These are phyloP conservation scores for Fusarium dimerum DNA, from an alignment of 2,329 filamentous ascomycete species.

Conservation along the genomic window DNA sequence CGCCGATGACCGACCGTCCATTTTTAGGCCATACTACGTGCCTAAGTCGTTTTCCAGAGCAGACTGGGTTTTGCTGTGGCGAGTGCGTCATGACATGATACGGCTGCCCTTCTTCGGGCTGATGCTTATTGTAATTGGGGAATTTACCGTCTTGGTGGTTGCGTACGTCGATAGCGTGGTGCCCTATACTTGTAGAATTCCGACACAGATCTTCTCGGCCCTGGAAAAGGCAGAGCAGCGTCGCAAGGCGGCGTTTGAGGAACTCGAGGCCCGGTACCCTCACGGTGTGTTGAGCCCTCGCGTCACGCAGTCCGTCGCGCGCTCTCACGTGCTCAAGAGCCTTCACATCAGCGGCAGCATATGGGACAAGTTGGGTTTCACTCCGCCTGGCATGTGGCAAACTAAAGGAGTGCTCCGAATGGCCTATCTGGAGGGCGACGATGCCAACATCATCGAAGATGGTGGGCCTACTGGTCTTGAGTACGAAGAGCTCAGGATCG, in stretches of 20 bases:
- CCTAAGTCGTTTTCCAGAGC: slow-evolving; percentile 54
- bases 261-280: slow-evolving; percentile 35
- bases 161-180: slow-evolving; percentile 70
- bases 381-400: slow-evolving; percentile 53
- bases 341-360: slow-evolving; percentile 47
- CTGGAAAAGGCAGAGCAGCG: slow-evolving; percentile 56
- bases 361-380: slow-evolving; percentile 53
- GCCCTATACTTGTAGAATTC: slow-evolving; percentile 81
- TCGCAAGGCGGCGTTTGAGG: slow-evolving; percentile 50
- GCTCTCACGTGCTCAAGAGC: slow-evolving; percentile 42
- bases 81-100: slow-evolving; percentile 71
- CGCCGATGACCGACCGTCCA: slow-evolving; percentile 54
- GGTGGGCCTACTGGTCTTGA: slow-evolving; percentile 61
- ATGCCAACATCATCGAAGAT: slow-evolving; percentile 63
- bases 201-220: slow-evolving; percentile 65
- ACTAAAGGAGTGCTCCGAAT: slow-evolving; percentile 55
- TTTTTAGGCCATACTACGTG: slow-evolving; percentile 36
- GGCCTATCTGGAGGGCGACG: slow-evolving; percentile 69
- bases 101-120: slow-evolving; percentile 78
- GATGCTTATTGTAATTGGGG: slow-evolving; percentile 76
- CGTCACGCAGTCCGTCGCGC: slow-evolving; percentile 32
- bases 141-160: slow-evolving; percentile 82
- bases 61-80: slow-evolving; percentile 68
- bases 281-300: slow-evolving; percentile 38
- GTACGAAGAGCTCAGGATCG: slow-evolving; percentile 65